These are phyloP conservation scores for Groenewaldozyma sp. DNA, from an alignment of 1,139 yeast genomes.

Conservation along the genomic window DNA sequence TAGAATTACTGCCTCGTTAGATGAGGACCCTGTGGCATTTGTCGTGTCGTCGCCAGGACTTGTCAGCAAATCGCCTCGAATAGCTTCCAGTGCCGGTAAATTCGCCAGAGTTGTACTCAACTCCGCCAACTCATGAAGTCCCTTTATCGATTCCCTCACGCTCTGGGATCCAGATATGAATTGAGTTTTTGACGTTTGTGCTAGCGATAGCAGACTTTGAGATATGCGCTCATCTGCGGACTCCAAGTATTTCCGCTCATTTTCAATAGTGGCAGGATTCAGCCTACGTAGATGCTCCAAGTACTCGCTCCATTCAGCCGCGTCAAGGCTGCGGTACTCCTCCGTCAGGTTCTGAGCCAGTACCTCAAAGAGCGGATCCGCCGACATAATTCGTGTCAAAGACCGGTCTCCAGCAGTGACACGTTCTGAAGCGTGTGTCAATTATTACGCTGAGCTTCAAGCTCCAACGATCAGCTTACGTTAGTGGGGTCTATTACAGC, in stretches of 20 bases:
- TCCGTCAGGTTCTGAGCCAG: constrained; percentile 17
- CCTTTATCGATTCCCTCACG: constrained; percentile 11
- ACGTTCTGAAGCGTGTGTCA: too few species aligned
- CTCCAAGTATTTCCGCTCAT: constrained; percentile 16
- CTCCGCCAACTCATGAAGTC: constrained; percentile 15
- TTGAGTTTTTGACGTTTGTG: constrained; percentile 19
- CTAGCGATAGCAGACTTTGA: constrained; percentile 17
- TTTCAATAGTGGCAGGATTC: constrained; percentile 15
- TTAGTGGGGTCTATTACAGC: too few species aligned
- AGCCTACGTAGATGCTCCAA: constrained; percentile 18
- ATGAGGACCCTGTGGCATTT: background rate
- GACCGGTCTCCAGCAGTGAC: too few species aligned
- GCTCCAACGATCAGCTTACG: too few species aligned
- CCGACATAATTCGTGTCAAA: too few species aligned
- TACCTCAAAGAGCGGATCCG: constrained; percentile 22
- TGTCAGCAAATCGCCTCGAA: too few species aligned
- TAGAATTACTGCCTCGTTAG: constrained; percentile 32
- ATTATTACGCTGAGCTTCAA: too few species aligned
- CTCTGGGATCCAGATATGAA: constrained; percentile 16
- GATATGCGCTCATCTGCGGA: constrained; percentile 15
- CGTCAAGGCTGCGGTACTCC: constrained; percentile 5
- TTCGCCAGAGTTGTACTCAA: constrained; percentile 8
- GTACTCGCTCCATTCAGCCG: constrained; percentile 10
- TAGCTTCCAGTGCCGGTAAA: background rate
- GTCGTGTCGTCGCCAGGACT: background rate